Evolutionary conservation across 169 alveolate genomes (phyloP).

Genomic region (Eimeria necatrix): DNA sequence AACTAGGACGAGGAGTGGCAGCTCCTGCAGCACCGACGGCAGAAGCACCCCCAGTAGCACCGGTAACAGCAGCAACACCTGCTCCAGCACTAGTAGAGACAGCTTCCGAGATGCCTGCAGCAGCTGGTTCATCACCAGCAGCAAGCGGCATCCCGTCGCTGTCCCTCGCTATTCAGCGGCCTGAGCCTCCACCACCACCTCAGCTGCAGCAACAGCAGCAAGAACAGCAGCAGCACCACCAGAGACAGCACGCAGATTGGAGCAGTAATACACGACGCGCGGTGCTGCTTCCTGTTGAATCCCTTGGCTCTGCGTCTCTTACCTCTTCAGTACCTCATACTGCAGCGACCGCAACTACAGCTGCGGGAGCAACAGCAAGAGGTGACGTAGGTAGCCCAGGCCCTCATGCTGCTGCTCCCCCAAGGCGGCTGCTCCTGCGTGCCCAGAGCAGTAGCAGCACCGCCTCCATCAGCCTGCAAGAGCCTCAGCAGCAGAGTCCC

Average conservation of each 20-base stretch:
- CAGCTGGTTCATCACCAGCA: not conserved
- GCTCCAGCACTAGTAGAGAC: not conserved
- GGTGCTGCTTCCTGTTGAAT: slow-evolving; percentile 31
- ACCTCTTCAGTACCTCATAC: not conserved
- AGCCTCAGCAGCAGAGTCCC: slow-evolving; percentile 56
- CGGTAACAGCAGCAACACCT: not conserved
- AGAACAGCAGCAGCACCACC: slow-evolving; percentile 44
- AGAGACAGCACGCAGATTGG: slow-evolving; percentile 9
- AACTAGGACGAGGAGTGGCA: not conserved
- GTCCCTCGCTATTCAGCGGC: slow-evolving; percentile 6
- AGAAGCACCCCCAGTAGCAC: not conserved
- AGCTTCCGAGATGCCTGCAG: not conserved
- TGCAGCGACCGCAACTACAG: not conserved
- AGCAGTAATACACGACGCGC: slow-evolving; percentile 21
- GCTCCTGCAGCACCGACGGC: slow-evolving; percentile 2
- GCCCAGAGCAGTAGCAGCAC: slow-evolving; percentile 48
- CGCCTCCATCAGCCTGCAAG: slow-evolving; percentile 17
- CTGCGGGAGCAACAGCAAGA: slow-evolving; percentile 12
- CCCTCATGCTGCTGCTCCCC: not conserved
- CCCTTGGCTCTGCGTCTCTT: slow-evolving; percentile 14
- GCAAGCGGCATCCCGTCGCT: slow-evolving; percentile 42
- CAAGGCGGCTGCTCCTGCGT: slow-evolving; percentile 29
- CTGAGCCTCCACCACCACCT: slow-evolving; percentile 4
- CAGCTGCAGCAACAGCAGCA: slow-evolving; percentile 39
- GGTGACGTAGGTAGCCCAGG: not conserved